Percentiles rank a stretch among this genome's conserved stretches.
These are phyloP conservation scores for Podila minutissima DNA, from an alignment of 192 early-diverging fungal genomes.

Conservation along the genomic window DNA sequence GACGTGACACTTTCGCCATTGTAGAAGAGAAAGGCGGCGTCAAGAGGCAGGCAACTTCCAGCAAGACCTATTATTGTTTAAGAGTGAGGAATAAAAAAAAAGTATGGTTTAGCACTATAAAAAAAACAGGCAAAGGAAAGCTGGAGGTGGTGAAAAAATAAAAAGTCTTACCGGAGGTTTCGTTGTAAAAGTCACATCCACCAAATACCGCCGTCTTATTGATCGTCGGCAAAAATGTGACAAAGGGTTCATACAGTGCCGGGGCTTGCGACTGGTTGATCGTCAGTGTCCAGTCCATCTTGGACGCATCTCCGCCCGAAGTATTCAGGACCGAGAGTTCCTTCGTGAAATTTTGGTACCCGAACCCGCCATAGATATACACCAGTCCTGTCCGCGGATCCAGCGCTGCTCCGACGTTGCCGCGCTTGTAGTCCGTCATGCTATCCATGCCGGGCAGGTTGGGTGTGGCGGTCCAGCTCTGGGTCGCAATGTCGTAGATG, in stretches of 20 bases:
- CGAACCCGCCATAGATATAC: slow-evolving; percentile 32
- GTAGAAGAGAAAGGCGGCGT: background rate
- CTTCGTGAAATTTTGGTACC: background rate
- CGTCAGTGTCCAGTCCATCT: slow-evolving; percentile 21
- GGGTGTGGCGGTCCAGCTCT: slow-evolving; percentile 13
- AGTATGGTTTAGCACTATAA: too few species aligned
- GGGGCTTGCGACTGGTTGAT: slow-evolving; percentile 8
- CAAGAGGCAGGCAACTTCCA: background rate
- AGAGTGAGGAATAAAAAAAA: background rate
- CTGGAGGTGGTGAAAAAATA: background rate
- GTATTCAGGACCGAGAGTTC: slow-evolving; percentile 28
- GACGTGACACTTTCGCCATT: background rate
- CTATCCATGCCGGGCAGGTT: background rate
- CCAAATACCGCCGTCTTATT: slow-evolving; percentile 19
- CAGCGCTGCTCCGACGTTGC: slow-evolving; percentile 28
- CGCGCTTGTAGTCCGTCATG: slow-evolving; percentile 23
- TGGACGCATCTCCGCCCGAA: background rate
- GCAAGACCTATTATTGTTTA: background rate
- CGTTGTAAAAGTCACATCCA: background rate
- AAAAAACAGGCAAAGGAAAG: background rate
- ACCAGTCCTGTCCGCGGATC: slow-evolving; percentile 19
- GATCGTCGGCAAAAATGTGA: slow-evolving; percentile 19
- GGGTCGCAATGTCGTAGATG: slow-evolving; percentile 13
- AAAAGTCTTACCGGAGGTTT: slow-evolving; percentile 1
- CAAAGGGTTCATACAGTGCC: slow-evolving; percentile 19